These are phyloP conservation scores for Cicer chorassanicum DNA, from an alignment of 306 rosid species.

Conservation along the genomic window DNA sequence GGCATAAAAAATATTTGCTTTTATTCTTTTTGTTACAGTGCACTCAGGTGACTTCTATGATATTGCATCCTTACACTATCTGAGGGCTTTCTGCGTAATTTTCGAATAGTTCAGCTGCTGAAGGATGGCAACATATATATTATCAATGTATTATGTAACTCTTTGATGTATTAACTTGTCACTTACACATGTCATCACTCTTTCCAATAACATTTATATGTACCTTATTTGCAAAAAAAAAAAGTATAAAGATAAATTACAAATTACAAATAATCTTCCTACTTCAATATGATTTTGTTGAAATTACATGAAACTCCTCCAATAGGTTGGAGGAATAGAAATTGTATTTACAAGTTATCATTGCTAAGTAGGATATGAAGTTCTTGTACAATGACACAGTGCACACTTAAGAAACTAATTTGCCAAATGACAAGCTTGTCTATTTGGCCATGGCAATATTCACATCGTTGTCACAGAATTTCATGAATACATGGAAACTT, in stretches of 20 bases:
- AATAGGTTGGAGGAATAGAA: conserved; percentile 35
- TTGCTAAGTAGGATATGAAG: conserved; percentile 35
- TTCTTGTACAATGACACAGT: conserved; percentile 25
- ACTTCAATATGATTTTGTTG: conserved; percentile 26
- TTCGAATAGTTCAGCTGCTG: conserved; percentile 35
- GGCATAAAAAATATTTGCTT: conserved; percentile 9
- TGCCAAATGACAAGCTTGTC: conserved; percentile 9
- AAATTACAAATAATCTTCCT: not conserved
- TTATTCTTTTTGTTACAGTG: conserved; percentile 53
- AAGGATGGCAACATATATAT: conserved; percentile 42
- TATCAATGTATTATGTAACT: conserved; percentile 32
- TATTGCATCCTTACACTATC: conserved; percentile 38
- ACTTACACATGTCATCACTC: conserved; percentile 33
- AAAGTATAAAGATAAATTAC: not conserved
- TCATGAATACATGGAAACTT: conserved; percentile 33
- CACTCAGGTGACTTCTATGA: conserved; percentile 54
- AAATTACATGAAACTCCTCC: conserved; percentile 30
- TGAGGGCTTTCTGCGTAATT: conserved; percentile 37
- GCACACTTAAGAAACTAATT: conserved; percentile 8
- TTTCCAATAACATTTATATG: conserved; percentile 2
- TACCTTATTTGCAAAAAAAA: not conserved
- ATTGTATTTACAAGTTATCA: conserved; percentile 32
- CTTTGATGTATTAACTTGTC: conserved; percentile 28
- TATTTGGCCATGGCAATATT: conserved; percentile 38
- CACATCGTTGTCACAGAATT: conserved; percentile 40